A percentile compares a stretch with the other conserved stretches of the same genome.
These are phyloP conservation scores for Pseudozyma tsukubaensis DNA, from an alignment of 1,284 basidiomycete genomes.

Conservation along the genomic window DNA sequence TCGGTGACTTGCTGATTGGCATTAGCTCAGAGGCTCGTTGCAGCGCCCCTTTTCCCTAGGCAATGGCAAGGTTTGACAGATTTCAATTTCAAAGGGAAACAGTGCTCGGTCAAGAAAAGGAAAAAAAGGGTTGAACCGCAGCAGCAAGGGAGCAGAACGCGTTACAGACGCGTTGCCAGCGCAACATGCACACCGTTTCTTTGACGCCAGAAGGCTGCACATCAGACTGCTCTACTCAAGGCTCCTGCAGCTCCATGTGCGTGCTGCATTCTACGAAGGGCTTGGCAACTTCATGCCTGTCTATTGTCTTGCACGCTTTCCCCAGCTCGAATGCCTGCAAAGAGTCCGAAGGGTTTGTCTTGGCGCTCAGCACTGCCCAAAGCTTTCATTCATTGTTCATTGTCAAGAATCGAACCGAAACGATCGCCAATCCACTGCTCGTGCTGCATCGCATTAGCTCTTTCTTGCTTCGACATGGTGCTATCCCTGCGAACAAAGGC, in stretches of 20 bases:
- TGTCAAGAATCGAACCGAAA: not conserved
- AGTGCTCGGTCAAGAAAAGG: no score
- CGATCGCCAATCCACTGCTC: not conserved
- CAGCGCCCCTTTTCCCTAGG: not conserved
- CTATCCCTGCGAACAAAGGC: no score
- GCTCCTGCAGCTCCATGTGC: slow-evolving; percentile 19
- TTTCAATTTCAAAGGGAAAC: not conserved
- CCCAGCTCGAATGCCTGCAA: slow-evolving; percentile 15
- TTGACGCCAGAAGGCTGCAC: not conserved
- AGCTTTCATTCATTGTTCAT: not conserved
- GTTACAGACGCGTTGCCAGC: slow-evolving; percentile 8
- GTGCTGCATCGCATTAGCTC: not conserved
- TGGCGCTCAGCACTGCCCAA: slow-evolving; percentile 5
- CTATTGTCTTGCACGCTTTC: slow-evolving; percentile 3
- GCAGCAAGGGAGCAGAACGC: not conserved
- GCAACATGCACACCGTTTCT: not conserved
- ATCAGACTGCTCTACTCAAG: not conserved
- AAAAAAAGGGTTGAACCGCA: no score
- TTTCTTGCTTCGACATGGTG: no score
- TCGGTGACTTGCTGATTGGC: not conserved
- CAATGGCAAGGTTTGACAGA: not conserved
- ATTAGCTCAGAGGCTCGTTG: not conserved
- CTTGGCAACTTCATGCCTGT: slow-evolving; percentile 37
- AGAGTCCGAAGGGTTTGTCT: slow-evolving; percentile 18
- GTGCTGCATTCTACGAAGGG: slow-evolving; percentile 19